A percentile compares a stretch with the other conserved stretches of the same genome.
Evolutionary conservation across 179 eudicot genomes (phyloP).

Genomic region (Drosera spatulata): DNA sequence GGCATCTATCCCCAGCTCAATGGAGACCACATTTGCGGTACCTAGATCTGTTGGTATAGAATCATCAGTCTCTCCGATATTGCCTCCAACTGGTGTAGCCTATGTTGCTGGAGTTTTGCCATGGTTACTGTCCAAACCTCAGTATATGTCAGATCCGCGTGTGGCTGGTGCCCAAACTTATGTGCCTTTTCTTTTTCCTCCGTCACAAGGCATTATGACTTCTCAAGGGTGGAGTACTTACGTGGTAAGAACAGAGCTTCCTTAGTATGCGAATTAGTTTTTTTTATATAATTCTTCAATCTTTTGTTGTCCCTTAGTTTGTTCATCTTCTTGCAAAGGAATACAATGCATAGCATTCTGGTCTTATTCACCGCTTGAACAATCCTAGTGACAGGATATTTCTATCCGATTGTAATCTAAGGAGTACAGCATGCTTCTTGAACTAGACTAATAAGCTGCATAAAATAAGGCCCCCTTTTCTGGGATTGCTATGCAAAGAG

Average conservation of each 20-base stretch:
- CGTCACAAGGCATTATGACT: slow-evolving; percentile 26
- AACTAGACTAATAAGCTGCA: too few relatives aligned
- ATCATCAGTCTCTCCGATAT: slow-evolving; percentile 18
- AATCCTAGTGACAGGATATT: too few relatives aligned
- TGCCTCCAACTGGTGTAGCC: slow-evolving; percentile 25
- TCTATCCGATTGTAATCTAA: too few relatives aligned
- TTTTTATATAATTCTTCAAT: not conserved
- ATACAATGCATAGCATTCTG: too few relatives aligned
- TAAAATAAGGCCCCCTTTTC: too few relatives aligned
- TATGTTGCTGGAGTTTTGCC: slow-evolving; percentile 29
- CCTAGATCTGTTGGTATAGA: slow-evolving; percentile 24
- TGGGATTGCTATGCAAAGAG: too few relatives aligned
- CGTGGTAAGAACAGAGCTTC: slow-evolving; percentile 26
- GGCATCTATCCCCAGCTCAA: slow-evolving; percentile 9
- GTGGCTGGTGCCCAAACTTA: slow-evolving; percentile 32
- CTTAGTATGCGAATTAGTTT: not conserved
- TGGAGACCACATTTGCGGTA: slow-evolving; percentile 23
- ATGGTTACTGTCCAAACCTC: slow-evolving; percentile 26
- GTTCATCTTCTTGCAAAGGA: too few relatives aligned
- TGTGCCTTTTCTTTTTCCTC: slow-evolving; percentile 36
- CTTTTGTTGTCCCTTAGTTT: not conserved
- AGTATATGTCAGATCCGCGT: slow-evolving; percentile 29
- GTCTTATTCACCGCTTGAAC: too few relatives aligned
- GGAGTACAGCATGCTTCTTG: too few relatives aligned
- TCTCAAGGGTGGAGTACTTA: slow-evolving; percentile 45